Evolutionary conservation across 2,329 filamentous ascomycete species (phyloP).

Genomic region (Pseudopithomyces maydicus): DNA sequence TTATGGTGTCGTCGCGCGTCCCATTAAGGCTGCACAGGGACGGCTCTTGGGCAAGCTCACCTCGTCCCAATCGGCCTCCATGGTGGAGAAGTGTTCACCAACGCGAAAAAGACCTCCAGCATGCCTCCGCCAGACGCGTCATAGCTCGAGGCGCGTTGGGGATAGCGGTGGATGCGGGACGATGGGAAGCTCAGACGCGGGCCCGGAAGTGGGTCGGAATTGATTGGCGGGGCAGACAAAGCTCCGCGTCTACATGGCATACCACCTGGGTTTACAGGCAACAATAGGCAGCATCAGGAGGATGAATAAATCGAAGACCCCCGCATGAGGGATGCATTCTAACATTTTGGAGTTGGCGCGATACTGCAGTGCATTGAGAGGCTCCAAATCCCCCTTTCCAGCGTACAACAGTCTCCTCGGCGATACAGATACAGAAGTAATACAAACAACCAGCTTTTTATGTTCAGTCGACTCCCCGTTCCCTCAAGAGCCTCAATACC

Average conservation of each 20-base stretch:
- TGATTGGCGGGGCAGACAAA: slow-evolving; percentile 26
- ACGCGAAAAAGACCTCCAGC: slow-evolving; percentile 26
- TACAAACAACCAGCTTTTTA: neutral
- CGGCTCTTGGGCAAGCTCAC: slow-evolving; percentile 29
- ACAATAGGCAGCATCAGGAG: too few relatives aligned
- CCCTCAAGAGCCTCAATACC: neutral
- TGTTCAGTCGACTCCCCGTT: too few relatives aligned
- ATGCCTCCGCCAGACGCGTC: slow-evolving; percentile 31
- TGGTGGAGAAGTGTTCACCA: slow-evolving; percentile 38
- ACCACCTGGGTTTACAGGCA: too few relatives aligned
- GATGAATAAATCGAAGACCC: too few relatives aligned
- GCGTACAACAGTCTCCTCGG: too few relatives aligned
- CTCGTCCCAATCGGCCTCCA: slow-evolving; percentile 61
- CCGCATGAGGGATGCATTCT: too few relatives aligned
- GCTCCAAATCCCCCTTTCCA: neutral
- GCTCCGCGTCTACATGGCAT: slow-evolving; percentile 1
- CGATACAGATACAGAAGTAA: neutral
- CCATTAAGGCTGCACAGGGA: neutral
- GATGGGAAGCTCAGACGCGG: slow-evolving; percentile 20
- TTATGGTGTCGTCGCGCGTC: neutral
- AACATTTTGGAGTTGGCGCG: too few relatives aligned
- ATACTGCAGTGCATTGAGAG: too few relatives aligned
- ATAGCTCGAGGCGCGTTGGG: slow-evolving; percentile 19
- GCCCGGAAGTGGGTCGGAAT: slow-evolving; percentile 9
- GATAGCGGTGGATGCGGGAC: neutral